Conservation (phyloP, 306 rosid genomes). For the Cercis canadensis region DNA sequence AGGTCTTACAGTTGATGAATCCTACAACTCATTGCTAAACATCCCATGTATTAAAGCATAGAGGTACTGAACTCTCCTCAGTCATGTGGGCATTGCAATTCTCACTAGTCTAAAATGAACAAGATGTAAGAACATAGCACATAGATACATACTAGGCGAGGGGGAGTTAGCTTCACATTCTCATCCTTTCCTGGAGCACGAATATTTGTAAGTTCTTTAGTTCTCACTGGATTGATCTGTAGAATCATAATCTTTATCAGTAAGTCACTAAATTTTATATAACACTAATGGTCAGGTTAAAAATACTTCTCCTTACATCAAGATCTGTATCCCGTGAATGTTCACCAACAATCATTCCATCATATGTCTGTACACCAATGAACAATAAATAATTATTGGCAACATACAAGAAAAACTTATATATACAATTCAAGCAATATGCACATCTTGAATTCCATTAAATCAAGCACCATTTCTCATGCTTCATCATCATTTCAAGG, state of each 20-base stretch:
- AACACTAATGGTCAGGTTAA: slow-evolving; percentile 26
- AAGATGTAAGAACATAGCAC: slow-evolving; percentile 19
- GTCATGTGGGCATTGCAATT: slow-evolving; percentile 11
- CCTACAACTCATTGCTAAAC: slow-evolving; percentile 26
- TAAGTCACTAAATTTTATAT: slow-evolving; percentile 31
- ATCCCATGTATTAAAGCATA: neutral
- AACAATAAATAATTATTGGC: slow-evolving; percentile 26
- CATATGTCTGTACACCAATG: slow-evolving; percentile 73
- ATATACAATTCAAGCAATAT: no score
- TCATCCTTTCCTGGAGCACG: slow-evolving; percentile 88
- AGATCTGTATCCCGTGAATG: slow-evolving; percentile 90
- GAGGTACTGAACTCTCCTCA: slow-evolving; percentile 3
- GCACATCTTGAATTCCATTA: slow-evolving; percentile 6
- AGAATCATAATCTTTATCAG: slow-evolving; percentile 37
- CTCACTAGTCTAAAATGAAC: slow-evolving; percentile 9
- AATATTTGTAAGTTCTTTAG: slow-evolving; percentile 75
- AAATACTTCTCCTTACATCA: slow-evolving; percentile 65
- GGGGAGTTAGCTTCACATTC: slow-evolving; percentile 87
- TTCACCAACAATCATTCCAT: slow-evolving; percentile 98
- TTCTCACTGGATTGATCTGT: slow-evolving; percentile 86
- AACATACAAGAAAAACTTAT: slow-evolving; percentile 10
- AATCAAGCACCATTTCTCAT: neutral
- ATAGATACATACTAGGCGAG: slow-evolving; percentile 80
- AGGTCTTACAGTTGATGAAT: slow-evolving; percentile 28
- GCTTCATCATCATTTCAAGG: slow-evolving; percentile 26